Conservation (phyloP, 139 green algal species). For the Micromonas commoda region DNA sequence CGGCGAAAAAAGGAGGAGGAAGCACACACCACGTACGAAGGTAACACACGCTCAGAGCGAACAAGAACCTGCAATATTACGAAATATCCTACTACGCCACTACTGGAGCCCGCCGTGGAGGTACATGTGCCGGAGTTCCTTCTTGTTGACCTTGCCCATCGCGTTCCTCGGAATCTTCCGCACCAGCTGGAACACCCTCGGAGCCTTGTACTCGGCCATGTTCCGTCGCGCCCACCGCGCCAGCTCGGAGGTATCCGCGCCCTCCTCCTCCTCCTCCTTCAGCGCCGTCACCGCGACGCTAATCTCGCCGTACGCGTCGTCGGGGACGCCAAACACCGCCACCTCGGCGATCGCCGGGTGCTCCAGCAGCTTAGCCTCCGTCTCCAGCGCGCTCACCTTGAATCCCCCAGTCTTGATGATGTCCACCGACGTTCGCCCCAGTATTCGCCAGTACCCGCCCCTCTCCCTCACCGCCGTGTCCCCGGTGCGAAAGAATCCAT, state of each 20-base stretch:
- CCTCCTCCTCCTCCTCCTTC: not conserved
- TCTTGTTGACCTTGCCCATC: constrained; percentile 98
- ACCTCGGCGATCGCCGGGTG: constrained; percentile 63
- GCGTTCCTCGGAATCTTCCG: constrained; percentile 76
- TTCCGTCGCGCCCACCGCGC: constrained; percentile 1
- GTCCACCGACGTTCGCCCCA: constrained; percentile 81
- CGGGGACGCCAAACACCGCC: constrained; percentile 75
- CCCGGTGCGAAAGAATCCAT: constrained; percentile 87
- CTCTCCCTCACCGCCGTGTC: constrained; percentile 27
- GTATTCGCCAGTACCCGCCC: constrained; percentile 64
- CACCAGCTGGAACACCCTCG: constrained; percentile 47
- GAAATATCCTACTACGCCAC: not conserved
- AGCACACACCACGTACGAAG: too few relatives aligned
- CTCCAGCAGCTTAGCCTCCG: constrained; percentile 71
- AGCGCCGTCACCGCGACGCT: constrained; percentile 31
- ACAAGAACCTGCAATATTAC: not conserved
- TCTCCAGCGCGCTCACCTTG: constrained; percentile 70
- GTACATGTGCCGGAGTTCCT: constrained; percentile 46
- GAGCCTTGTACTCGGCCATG: constrained; percentile 70
- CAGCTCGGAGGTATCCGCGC: not conserved
- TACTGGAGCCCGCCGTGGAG: too few relatives aligned
- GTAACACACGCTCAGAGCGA: too few relatives aligned
- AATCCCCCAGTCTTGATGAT: constrained; percentile 91
- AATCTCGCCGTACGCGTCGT: constrained; percentile 68
- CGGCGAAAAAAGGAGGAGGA: too few relatives aligned